Evolutionary conservation across 345 rosid species (phyloP).

Genomic region (Crucihimalaya himalaica): DNA sequence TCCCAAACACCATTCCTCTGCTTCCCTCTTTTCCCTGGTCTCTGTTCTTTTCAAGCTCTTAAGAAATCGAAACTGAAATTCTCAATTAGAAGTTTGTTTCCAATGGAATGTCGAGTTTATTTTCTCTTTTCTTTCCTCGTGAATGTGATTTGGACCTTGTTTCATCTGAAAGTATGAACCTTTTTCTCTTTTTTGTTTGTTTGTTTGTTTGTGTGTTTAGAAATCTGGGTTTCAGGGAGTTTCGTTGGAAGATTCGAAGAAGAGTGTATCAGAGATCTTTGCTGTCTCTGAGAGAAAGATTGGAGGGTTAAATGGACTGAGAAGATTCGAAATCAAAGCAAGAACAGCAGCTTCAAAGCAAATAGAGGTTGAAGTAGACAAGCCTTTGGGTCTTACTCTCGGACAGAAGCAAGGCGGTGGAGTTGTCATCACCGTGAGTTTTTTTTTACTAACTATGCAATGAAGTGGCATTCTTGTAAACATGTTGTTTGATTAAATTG

Average conservation of each 20-base stretch:
- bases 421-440: slow-evolving; percentile 83
- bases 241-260: slow-evolving; percentile 65
- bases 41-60: not conserved
- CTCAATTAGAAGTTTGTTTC: not conserved
- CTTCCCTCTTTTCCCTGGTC: slow-evolving; percentile 34
- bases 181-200: not conserved
- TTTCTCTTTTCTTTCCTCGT: not conserved
- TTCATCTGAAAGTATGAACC: slow-evolving; percentile 24
- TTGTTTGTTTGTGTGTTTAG: slow-evolving; percentile 29
- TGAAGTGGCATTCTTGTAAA: slow-evolving; percentile 12
- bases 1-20: slow-evolving; percentile 29
- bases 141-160: slow-evolving; percentile 13
- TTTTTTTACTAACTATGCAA: not conserved
- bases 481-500: not conserved
- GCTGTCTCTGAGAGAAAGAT: slow-evolving; percentile 41
- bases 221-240: slow-evolving; percentile 68
- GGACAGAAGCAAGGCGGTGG: slow-evolving; percentile 94
- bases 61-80: not conserved
- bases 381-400: slow-evolving; percentile 88
- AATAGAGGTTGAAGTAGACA: slow-evolving; percentile 94
- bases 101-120: not conserved
- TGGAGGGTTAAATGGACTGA: slow-evolving; percentile 8
- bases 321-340: slow-evolving; percentile 58
- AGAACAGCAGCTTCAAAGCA: slow-evolving; percentile 73
- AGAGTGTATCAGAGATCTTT: slow-evolving; percentile 45